Conservation (phyloP, 179 eudicot species). For the Nepenthes alata region DNA sequence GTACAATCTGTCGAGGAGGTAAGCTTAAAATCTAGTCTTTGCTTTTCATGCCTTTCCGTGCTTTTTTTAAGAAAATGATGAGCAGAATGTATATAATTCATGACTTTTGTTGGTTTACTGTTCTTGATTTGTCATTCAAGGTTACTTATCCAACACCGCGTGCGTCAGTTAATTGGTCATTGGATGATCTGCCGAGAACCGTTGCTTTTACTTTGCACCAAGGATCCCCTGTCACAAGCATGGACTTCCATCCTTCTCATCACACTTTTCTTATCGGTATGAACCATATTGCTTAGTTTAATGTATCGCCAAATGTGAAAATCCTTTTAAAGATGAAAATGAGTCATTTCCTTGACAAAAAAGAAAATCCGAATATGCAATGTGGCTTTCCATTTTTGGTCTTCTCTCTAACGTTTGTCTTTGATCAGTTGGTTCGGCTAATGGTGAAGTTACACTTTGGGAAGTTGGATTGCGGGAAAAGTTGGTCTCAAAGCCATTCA, state of each 20-base stretch:
- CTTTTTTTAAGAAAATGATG: not conserved
- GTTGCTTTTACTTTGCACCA: slow-evolving; percentile 55
- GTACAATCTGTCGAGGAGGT: slow-evolving; percentile 84
- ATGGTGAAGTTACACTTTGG: slow-evolving; percentile 75
- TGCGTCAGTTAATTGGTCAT: slow-evolving; percentile 49
- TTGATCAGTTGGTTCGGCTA: slow-evolving; percentile 58
- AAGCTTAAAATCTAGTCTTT: slow-evolving; percentile 11
- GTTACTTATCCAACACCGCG: slow-evolving; percentile 63
- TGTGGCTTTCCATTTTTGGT: too few species aligned
- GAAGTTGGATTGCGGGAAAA: slow-evolving; percentile 62
- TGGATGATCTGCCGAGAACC: slow-evolving; percentile 69
- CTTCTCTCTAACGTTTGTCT: slow-evolving; percentile 8
- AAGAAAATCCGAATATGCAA: too few species aligned
- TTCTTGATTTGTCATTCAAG: slow-evolving; percentile 18
- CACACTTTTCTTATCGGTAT: slow-evolving; percentile 65
- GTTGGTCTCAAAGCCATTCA: slow-evolving; percentile 61
- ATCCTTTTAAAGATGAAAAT: too few species aligned
- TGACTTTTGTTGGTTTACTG: not conserved
- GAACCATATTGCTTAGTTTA: not conserved
- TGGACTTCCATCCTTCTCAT: slow-evolving; percentile 82
- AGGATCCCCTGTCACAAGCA: slow-evolving; percentile 60
- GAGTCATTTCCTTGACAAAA: too few species aligned
- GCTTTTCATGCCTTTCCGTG: not conserved
- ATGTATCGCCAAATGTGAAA: too few species aligned
- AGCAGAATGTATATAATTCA: not conserved